Percentiles rank a stretch among this genome's conserved stretches.
phyloP scores from a whole-genome alignment of 306 rosid genomes.

The Castanospermum australe region DNA sequence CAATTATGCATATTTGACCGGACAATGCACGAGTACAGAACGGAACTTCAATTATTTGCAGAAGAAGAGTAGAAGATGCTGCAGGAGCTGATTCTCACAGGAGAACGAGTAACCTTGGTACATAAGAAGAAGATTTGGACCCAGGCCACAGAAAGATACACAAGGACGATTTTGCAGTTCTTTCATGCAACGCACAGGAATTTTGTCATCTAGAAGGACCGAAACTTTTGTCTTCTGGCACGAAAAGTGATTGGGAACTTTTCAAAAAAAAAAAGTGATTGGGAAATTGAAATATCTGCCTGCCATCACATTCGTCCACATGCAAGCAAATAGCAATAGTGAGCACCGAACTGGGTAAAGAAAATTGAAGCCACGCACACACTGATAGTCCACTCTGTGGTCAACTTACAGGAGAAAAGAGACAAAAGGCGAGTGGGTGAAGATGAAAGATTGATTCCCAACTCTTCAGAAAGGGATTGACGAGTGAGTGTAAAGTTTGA shows the following conservation, averaged over 20 bases:
- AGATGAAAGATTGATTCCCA: neutral
- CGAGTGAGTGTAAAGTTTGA: neutral
- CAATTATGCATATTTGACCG: too few relatives aligned
- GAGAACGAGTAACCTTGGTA: neutral
- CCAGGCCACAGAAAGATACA: neutral
- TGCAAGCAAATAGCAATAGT: neutral
- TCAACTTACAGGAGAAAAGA: neutral
- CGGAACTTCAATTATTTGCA: neutral
- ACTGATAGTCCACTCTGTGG: neutral
- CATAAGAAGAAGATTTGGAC: neutral
- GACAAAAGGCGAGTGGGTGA: neutral
- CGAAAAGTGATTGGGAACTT: neutral
- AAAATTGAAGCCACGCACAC: neutral
- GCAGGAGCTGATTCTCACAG: neutral
- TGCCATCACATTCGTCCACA: too few relatives aligned
- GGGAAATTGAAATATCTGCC: neutral
- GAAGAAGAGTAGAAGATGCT: neutral
- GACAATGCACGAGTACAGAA: too few relatives aligned
- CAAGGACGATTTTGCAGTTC: neutral
- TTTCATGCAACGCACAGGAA: neutral
- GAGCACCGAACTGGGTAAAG: slow-evolving; percentile 12
- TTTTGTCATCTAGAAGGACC: neutral
- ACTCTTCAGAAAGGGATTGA: neutral
- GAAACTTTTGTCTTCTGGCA: neutral
- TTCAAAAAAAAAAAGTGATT: too few relatives aligned